Evolutionary conservation across 2,329 filamentous ascomycete genomes (phyloP).

Genomic region (Chrysoporthe cubensis): DNA sequence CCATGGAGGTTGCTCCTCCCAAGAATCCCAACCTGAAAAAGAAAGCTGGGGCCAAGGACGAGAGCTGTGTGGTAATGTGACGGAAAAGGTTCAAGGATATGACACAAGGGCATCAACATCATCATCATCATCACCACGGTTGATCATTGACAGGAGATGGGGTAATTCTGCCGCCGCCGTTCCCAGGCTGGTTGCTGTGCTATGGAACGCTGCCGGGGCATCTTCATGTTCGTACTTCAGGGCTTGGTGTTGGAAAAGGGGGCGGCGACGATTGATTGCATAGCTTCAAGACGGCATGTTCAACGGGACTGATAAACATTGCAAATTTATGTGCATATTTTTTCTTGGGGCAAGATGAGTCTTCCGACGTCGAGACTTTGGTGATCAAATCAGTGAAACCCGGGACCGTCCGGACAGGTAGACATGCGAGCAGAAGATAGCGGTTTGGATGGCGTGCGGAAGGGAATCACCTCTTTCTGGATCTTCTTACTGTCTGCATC

Average conservation of each 20-base stretch:
- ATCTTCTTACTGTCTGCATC: not conserved
- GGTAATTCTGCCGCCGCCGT: conserved; percentile 2
- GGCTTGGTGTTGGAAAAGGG: conserved; percentile 23
- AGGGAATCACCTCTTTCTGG: not conserved
- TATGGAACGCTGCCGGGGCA: conserved; percentile 6
- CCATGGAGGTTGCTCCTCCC: conserved; percentile 60
- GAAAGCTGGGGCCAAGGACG: conserved; percentile 51
- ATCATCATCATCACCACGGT: not conserved
- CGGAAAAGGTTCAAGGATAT: not conserved
- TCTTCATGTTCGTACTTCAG: conserved; percentile 9
- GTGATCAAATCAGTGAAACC: not conserved
- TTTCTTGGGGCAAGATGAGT: not conserved
- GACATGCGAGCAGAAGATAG: not conserved
- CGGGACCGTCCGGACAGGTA: not conserved
- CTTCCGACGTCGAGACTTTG: not conserved
- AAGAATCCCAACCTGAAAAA: conserved; percentile 50
- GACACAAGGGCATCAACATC: not conserved
- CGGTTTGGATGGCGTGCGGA: not conserved
- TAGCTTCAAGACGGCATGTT: conserved; percentile 23
- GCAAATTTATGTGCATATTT: conserved; percentile 26
- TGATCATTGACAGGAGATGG: not conserved
- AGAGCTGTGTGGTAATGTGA: conserved; percentile 64
- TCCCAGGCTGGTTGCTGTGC: not conserved
- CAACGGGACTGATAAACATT: conserved; percentile 16
- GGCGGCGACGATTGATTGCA: conserved; percentile 23